Evolutionary conservation across 495 filamentous ascomycete species (phyloP), one percentile per base, ranked within the genome.

Genomic region (Parmelia sp.): DNA sequence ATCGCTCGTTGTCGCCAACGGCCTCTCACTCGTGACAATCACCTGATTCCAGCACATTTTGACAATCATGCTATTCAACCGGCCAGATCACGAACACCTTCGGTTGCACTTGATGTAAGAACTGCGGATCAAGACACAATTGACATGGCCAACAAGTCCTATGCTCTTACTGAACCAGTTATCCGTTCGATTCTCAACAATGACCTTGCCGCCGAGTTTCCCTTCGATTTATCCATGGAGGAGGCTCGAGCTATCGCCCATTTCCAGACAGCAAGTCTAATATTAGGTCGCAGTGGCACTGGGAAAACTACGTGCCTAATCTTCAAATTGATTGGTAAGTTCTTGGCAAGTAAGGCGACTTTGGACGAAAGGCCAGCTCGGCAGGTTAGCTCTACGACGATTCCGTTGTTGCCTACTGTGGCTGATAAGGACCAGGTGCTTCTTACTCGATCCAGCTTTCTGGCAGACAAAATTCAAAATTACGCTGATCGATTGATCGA

Each of bases 281-380:
- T 80, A 10, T 42, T 80, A 36, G 78, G 78, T 15, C 66, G 78
- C 53, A 79, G 78, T 44, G 78, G 78, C 8, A 80, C 78, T 0
- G 78, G 78, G 0, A 80, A 80, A 62, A 80, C 78, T 0, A 78
- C 76, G 0, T 80, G 78, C 36, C 57, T 80, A 0, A 58, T 78
- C 9, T 79, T 73, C 45, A 79, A 80, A 47, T 59, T 80, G 14
- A 47, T 75, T 14, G 67, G 64, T 12, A 74, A 73, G 51, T 73
- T 73, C 25, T 25, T 69, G 21, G 66, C 68, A 23, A 61, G 65
- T 23, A 64, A 59, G 45, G 39, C 57, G 11, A 11, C 39, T 25
- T 15, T 40, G 4, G 36, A 63, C 21, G 59, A 65, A 37, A 60
- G 65, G 10, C 27, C 64, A 6, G 56, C 71, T 19, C 68, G 73